phyloP scores from a whole-genome alignment of 345 rosid species.

The Linum trigynum region DNA sequence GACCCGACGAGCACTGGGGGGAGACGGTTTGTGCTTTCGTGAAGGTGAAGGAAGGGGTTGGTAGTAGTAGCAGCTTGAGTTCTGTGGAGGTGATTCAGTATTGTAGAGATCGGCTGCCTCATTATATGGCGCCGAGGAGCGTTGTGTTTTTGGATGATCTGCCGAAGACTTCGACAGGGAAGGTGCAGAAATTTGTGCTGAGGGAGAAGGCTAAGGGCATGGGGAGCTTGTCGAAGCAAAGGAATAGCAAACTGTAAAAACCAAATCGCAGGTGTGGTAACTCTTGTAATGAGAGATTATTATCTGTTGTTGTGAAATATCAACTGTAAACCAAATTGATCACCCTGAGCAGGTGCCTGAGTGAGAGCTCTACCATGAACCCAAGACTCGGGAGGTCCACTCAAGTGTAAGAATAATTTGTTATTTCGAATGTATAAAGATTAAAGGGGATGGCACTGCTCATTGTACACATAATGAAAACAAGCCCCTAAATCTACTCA shows the following conservation, averaged over 20 bases:
- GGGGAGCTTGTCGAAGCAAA: slow-evolving; percentile 51
- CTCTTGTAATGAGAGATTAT: neutral
- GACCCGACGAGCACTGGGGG: slow-evolving; percentile 38
- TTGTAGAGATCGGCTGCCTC: slow-evolving; percentile 22
- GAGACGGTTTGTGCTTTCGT: slow-evolving; percentile 37
- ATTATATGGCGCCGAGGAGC: slow-evolving; percentile 23
- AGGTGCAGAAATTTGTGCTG: slow-evolving; percentile 21
- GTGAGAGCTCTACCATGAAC: too few species aligned
- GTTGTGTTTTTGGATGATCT: slow-evolving; percentile 21
- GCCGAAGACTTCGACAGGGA: slow-evolving; percentile 29
- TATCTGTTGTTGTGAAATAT: neutral
- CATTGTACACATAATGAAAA: too few species aligned
- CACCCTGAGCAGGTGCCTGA: too few species aligned
- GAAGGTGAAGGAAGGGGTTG: slow-evolving; percentile 30
- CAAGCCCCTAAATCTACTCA: too few species aligned
- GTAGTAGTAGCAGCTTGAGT: slow-evolving; percentile 8
- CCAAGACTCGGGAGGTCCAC: too few species aligned
- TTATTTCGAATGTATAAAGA: too few species aligned
- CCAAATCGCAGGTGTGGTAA: too few species aligned
- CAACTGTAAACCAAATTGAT: neutral
- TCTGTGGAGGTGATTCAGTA: slow-evolving; percentile 19
- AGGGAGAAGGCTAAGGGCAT: slow-evolving; percentile 33
- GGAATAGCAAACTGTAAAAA: slow-evolving; percentile 45
- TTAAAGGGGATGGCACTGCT: too few species aligned
- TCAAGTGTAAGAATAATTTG: too few species aligned